Conservation (phyloP, 164 flowering plant genomes). For the Amborella trichopoda region DNA sequence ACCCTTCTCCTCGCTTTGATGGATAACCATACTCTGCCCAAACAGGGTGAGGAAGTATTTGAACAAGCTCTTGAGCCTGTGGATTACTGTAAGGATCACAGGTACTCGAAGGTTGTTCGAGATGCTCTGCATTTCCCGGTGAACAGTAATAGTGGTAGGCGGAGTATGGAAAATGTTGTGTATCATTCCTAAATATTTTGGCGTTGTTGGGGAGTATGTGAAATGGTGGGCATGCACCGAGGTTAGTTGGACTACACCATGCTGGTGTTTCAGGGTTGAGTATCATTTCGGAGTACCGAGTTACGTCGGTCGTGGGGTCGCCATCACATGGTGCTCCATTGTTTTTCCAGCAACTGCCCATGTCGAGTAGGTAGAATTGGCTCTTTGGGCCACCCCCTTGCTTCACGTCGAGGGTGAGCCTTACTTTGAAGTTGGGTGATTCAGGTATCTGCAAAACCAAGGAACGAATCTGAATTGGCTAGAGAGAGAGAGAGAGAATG, state of each 20-base stretch:
- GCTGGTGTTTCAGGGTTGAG: constrained; percentile 31
- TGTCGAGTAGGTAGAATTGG: constrained; percentile 37
- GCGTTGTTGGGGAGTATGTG: constrained; percentile 41
- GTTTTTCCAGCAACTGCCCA: constrained; percentile 45
- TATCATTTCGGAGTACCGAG: constrained; percentile 67
- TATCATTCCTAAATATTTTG: constrained; percentile 36
- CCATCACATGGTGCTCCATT: constrained; percentile 48
- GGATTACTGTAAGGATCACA: constrained; percentile 76
- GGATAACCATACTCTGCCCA: constrained; percentile 74
- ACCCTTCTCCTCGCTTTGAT: constrained; percentile 48
- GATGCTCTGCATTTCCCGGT: constrained; percentile 40
- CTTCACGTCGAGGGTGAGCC: constrained; percentile 18
- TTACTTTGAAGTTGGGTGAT: constrained; percentile 30
- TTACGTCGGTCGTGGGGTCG: constrained; percentile 41
- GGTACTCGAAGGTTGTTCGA: constrained; percentile 30
- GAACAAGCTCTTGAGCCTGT: constrained; percentile 62
- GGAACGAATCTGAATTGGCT: not conserved
- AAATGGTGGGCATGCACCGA: constrained; percentile 40
- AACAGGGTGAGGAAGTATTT: constrained; percentile 54
- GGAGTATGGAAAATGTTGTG: constrained; percentile 29
- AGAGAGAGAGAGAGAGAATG: not conserved
- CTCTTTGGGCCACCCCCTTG: constrained; percentile 24
- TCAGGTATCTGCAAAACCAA: constrained; percentile 19
- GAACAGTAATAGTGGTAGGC: constrained; percentile 57
- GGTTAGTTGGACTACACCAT: constrained; percentile 35